Percentiles rank a stretch among this genome's conserved stretches.
phyloP scores from a whole-genome alignment of 2,329 filamentous ascomycete genomes.

The Coleophoma cylindrospora region DNA sequence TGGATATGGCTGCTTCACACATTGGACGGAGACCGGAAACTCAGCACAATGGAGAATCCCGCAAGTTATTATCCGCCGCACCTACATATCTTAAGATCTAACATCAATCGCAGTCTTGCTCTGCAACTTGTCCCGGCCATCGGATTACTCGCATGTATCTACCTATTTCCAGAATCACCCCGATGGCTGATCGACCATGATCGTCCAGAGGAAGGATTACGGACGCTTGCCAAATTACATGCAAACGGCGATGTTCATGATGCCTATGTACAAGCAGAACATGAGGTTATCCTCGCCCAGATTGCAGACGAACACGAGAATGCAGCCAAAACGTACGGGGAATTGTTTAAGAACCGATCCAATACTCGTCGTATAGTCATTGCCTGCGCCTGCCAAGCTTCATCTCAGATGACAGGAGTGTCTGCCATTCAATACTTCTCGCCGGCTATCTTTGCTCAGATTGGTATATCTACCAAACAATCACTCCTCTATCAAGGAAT shows the following conservation, averaged over 20 bases:
- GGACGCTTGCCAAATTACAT: slow-evolving; percentile 63
- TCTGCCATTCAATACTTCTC: too few relatives aligned
- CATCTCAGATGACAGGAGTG: slow-evolving; percentile 29
- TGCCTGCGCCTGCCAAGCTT: slow-evolving; percentile 63
- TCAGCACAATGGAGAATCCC: slow-evolving; percentile 2
- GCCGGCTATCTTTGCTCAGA: slow-evolving; percentile 35
- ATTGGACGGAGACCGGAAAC: background rate
- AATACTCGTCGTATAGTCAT: slow-evolving; percentile 70
- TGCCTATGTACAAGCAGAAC: slow-evolving; percentile 64
- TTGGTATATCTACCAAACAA: slow-evolving; percentile 49
- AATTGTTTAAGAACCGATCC: slow-evolving; percentile 61
- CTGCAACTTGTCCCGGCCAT: slow-evolving; percentile 64
- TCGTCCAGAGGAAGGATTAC: slow-evolving; percentile 53
- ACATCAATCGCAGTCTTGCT: slow-evolving; percentile 18
- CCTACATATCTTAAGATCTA: too few relatives aligned
- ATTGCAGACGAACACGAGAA: slow-evolving; percentile 64
- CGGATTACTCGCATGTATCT: slow-evolving; percentile 58
- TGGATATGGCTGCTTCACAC: slow-evolving; percentile 38
- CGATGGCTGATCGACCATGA: slow-evolving; percentile 71
- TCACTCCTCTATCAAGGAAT: slow-evolving; percentile 73
- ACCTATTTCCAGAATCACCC: slow-evolving; percentile 64
- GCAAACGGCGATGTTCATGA: slow-evolving; percentile 61
- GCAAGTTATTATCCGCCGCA: too few relatives aligned
- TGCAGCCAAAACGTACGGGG: slow-evolving; percentile 63
- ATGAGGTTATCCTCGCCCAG: slow-evolving; percentile 49